A percentile compares a stretch with the other conserved stretches of the same genome.
Evolutionary conservation across 2,329 filamentous ascomycete genomes (phyloP).

Genomic region (Aspergillus proliferans): DNA sequence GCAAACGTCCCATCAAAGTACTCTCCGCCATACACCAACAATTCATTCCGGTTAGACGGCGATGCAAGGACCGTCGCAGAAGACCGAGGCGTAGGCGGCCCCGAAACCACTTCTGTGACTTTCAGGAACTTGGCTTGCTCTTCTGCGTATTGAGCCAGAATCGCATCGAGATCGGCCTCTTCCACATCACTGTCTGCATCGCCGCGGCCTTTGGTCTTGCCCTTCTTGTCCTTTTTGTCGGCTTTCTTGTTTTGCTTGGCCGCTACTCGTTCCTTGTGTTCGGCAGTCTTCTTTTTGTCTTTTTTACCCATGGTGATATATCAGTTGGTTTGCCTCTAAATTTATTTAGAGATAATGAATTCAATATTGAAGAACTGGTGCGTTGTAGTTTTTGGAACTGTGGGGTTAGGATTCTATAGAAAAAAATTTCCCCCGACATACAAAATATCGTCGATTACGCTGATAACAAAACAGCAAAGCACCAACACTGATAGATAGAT

Average conservation of each 20-base stretch:
- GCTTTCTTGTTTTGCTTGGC: slow-evolving; percentile 85
- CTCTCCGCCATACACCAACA: slow-evolving; percentile 91
- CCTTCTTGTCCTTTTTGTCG: slow-evolving; percentile 68
- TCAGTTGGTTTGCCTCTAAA: not conserved
- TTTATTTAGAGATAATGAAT: not conserved
- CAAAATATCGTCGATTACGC: too few species aligned
- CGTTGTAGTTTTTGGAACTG: too few species aligned
- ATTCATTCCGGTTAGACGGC: slow-evolving; percentile 76
- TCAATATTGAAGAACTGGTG: not conserved
- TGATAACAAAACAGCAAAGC: too few species aligned
- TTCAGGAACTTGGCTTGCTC: slow-evolving; percentile 92
- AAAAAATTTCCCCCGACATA: too few species aligned
- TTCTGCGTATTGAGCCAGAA: slow-evolving; percentile 86
- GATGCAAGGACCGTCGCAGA: slow-evolving; percentile 79
- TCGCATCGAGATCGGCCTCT: slow-evolving; percentile 85
- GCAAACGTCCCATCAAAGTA: slow-evolving; percentile 90
- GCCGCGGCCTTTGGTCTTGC: slow-evolving; percentile 55
- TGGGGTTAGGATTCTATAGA: too few species aligned
- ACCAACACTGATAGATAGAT: too few species aligned
- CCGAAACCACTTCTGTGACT: slow-evolving; percentile 71
- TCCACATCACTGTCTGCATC: slow-evolving; percentile 82
- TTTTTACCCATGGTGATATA: slow-evolving; percentile 43
- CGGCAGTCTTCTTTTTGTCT: slow-evolving; percentile 53
- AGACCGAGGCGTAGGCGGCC: slow-evolving; percentile 69
- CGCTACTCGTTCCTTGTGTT: slow-evolving; percentile 51